A percentile compares a stretch with the other conserved stretches of the same genome.
Evolutionary conservation across 306 rosid genomes (phyloP).

Genomic region (Hylodesmum podocarpum): DNA sequence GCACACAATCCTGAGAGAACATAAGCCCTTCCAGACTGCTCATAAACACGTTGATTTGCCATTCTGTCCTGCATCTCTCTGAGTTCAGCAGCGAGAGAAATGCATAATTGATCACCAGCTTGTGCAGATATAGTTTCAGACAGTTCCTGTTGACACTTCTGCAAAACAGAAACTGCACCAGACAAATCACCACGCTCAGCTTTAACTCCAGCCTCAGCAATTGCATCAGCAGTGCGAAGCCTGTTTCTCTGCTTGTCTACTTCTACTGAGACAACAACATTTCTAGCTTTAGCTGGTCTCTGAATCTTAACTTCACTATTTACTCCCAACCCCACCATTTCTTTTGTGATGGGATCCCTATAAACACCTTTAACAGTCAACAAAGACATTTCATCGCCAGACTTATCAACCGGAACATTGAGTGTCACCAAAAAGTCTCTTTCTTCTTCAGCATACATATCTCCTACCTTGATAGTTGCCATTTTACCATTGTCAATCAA

Average conservation of each 20-base stretch:
- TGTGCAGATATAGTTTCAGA: conserved; percentile 62
- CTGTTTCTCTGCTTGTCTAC: conserved; percentile 88
- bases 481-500: conserved; percentile 49
- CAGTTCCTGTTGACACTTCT: conserved; percentile 51
- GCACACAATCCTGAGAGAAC: conserved; percentile 88
- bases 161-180: conserved; percentile 69
- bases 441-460: conserved; percentile 91
- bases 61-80: conserved; percentile 96
- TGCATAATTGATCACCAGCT: conserved; percentile 65
- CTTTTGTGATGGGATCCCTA: conserved; percentile 66
- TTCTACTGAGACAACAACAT: conserved; percentile 57
- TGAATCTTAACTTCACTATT: conserved; percentile 63
- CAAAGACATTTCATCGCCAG: conserved; percentile 57
- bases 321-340: conserved; percentile 47
- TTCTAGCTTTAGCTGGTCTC: conserved; percentile 58
- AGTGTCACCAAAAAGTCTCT: conserved; percentile 77
- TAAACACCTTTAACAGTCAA: conserved; percentile 57
- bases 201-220: conserved; percentile 72
- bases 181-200: conserved; percentile 73
- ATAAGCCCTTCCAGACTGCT: conserved; percentile 88
- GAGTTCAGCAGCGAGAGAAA: conserved; percentile 65
- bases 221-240: conserved; percentile 66
- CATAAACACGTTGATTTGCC: conserved; percentile 72
- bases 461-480: conserved; percentile 76
- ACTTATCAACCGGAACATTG: conserved; percentile 66